Evolutionary conservation across 2,329 filamentous ascomycete species (phyloP).

Genomic region (Metarhizium brunneum): DNA sequence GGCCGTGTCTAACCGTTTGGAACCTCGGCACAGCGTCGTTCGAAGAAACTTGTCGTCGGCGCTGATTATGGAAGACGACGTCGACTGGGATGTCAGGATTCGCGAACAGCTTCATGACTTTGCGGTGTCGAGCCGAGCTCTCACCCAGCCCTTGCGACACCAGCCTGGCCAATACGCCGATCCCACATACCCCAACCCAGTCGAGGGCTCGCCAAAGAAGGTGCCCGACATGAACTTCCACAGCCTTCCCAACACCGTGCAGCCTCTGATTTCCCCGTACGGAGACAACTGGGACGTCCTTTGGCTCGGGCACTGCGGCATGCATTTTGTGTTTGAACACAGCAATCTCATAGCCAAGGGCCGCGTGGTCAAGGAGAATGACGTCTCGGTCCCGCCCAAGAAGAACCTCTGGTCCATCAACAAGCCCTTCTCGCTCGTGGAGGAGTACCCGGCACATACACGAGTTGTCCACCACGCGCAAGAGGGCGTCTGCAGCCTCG

Average conservation of each 20-base stretch:
- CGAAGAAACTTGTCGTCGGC: conserved; percentile 35
- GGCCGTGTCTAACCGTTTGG: background rate
- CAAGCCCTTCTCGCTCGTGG: conserved; percentile 24
- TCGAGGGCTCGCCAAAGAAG: background rate
- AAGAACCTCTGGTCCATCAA: conserved; percentile 23
- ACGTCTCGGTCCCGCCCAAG: conserved; percentile 25
- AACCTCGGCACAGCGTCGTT: conserved; percentile 24
- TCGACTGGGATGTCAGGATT: conserved; percentile 46
- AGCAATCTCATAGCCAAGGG: conserved; percentile 16
- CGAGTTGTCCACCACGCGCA: conserved; percentile 33
- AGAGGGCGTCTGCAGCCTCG: conserved; percentile 30
- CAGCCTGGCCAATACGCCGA: conserved; percentile 12
- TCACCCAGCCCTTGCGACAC: conserved; percentile 20
- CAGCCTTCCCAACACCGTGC: conserved; percentile 9
- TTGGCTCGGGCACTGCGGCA: conserved; percentile 40
- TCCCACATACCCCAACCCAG: conserved; percentile 13
- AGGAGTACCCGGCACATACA: conserved; percentile 29
- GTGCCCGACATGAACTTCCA: conserved; percentile 13
- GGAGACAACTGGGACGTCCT: conserved; percentile 44
- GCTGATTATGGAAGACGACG: conserved; percentile 47
- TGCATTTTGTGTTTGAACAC: conserved; percentile 17
- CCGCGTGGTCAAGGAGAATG: conserved; percentile 21
- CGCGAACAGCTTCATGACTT: conserved; percentile 36
- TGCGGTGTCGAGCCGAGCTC: conserved; percentile 24
- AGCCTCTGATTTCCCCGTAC: conserved; percentile 28